Conservation (phyloP, 352 stramenopile species). For the Paralagenidium karlingii region DNA sequence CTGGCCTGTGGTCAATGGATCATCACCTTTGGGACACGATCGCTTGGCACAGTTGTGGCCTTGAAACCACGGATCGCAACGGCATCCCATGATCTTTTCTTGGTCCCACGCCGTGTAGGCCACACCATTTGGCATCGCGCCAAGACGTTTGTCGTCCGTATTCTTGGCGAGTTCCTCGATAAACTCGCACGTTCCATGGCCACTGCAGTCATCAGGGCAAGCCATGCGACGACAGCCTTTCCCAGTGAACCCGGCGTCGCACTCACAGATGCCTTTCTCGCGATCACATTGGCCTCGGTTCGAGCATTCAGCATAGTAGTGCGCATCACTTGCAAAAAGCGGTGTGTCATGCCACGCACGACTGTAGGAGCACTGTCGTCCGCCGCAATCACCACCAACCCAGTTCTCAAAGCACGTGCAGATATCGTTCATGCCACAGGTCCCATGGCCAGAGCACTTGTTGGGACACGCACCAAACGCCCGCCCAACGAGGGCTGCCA, state of each 20-base stretch:
- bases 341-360: constrained; percentile 55
- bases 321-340: constrained; percentile 35
- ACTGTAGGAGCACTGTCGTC: constrained; percentile 27
- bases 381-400: constrained; percentile 36
- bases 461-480: constrained; percentile 68
- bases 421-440: constrained; percentile 61
- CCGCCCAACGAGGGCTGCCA: no score
- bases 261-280: constrained; percentile 47
- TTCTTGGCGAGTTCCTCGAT: constrained; percentile 36
- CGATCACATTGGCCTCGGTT: constrained; percentile 78
- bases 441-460: constrained; percentile 82
- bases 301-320: constrained; percentile 74
- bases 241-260: constrained; percentile 45
- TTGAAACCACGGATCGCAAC: constrained; percentile 46
- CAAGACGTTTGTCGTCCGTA: constrained; percentile 26
- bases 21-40: constrained; percentile 82
- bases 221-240: constrained; percentile 36
- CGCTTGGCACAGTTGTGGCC: constrained; percentile 65
- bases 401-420: constrained; percentile 81
- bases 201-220: constrained; percentile 28
- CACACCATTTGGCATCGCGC: constrained; percentile 4
- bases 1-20: constrained; percentile 56
- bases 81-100: constrained; percentile 64
- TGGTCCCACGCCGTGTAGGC: constrained; percentile 59
- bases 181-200: constrained; percentile 34